Evolutionary conservation across 345 rosid species (phyloP).

Genomic region (Eucalyptus sp.): DNA sequence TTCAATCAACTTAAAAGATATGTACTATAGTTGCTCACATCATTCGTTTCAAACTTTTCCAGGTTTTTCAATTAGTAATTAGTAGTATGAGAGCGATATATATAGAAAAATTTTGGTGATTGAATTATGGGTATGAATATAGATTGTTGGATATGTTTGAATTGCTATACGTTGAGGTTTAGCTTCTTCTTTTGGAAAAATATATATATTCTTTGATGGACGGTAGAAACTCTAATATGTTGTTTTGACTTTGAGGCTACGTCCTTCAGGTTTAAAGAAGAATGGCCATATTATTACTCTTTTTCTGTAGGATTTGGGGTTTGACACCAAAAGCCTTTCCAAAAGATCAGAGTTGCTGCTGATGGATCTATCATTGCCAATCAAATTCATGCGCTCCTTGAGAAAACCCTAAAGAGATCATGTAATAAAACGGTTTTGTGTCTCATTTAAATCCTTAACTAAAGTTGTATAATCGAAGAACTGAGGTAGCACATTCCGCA

Average conservation of each 20-base stretch:
- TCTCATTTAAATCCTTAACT: background rate
- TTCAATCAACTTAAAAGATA: too few relatives aligned
- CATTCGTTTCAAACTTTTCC: accelerated
- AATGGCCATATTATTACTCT: accelerated
- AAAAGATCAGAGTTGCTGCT: background rate
- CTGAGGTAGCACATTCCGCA: background rate
- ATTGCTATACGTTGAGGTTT: background rate
- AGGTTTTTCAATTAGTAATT: accelerated
- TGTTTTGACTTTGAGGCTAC: accelerated
- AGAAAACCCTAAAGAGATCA: background rate
- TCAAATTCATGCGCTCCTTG: background rate
- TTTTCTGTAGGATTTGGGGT: accelerated
- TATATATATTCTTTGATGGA: background rate
- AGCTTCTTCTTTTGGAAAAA: background rate
- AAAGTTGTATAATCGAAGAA: background rate
- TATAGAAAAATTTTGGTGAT: too few relatives aligned
- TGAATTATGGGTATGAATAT: background rate
- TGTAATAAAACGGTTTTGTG: background rate
- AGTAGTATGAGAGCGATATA: accelerated
- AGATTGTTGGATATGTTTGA: background rate
- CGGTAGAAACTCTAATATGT: accelerated
- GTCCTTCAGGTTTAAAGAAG: accelerated
- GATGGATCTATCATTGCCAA: background rate
- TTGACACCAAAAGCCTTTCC: background rate
- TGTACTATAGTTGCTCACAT: accelerated